Evolutionary conservation across 108 stramenopile species (phyloP).

Genomic region (Nannochloropsis gaditana): DNA sequence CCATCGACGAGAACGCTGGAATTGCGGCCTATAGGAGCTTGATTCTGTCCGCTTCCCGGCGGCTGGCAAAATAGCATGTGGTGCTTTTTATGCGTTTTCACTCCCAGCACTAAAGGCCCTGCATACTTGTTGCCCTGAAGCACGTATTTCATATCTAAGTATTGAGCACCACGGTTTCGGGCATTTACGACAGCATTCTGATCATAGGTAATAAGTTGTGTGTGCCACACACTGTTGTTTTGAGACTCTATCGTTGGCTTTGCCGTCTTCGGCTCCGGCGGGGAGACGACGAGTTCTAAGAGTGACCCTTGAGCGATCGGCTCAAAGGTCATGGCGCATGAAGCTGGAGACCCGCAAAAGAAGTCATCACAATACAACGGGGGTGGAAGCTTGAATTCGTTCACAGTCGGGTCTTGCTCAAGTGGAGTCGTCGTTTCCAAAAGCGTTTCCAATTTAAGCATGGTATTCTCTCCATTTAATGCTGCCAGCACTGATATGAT

Average conservation of each 20-base stretch:
- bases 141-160: conserved; percentile 2
- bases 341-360: not conserved
- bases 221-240: not conserved
- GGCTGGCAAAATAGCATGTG: not conserved
- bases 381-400: not conserved
- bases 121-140: not conserved
- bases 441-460: too few relatives aligned
- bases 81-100: not conserved
- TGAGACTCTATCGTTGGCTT: not conserved
- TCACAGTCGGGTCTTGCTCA: too few relatives aligned
- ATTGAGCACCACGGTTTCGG: not conserved
- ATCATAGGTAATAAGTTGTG: not conserved
- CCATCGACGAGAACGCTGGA: not conserved
- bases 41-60: not conserved
- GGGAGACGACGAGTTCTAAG: not conserved
- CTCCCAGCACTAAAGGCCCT: not conserved
- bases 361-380: not conserved
- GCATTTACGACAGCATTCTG: not conserved
- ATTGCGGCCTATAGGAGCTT: not conserved
- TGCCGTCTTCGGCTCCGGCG: not conserved
- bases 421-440: too few relatives aligned
- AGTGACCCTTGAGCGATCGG: not conserved
- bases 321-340: conserved; percentile 1
- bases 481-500: too few relatives aligned
- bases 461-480: too few relatives aligned